Conservation (phyloP, 257 asterid species). For the Leptodermis oblonga region DNA sequence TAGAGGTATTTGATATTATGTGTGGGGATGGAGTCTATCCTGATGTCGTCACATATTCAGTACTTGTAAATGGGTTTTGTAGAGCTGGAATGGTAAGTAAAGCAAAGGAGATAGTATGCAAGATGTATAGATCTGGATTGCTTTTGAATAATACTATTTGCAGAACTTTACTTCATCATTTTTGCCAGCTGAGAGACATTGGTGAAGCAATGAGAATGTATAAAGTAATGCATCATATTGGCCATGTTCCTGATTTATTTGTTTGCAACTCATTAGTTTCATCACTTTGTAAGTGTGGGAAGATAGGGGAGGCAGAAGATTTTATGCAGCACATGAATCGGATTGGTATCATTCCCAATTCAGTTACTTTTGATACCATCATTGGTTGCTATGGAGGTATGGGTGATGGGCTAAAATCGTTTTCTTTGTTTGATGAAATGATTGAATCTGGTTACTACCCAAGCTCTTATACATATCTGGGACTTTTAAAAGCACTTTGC, state of each 20-base stretch:
- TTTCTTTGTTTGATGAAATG: slow-evolving; percentile 59
- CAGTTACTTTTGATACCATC: slow-evolving; percentile 54
- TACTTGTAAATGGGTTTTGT: slow-evolving; percentile 74
- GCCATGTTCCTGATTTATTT: slow-evolving; percentile 41
- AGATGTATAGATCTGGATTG: slow-evolving; percentile 50
- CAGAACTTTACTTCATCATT: slow-evolving; percentile 57
- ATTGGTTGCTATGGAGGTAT: slow-evolving; percentile 48
- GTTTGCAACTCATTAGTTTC: slow-evolving; percentile 58
- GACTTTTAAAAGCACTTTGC: slow-evolving; percentile 69
- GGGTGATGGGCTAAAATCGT: slow-evolving; percentile 64
- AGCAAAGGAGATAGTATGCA: slow-evolving; percentile 64
- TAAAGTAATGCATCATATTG: slow-evolving; percentile 47
- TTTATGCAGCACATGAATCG: slow-evolving; percentile 54
- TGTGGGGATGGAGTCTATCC: slow-evolving; percentile 39
- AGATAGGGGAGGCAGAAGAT: slow-evolving; percentile 57
- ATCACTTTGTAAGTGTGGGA: slow-evolving; percentile 56
- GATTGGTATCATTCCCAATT: slow-evolving; percentile 49
- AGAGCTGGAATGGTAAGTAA: slow-evolving; percentile 48
- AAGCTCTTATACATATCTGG: slow-evolving; percentile 55
- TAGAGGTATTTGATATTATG: slow-evolving; percentile 50
- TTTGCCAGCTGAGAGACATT: slow-evolving; percentile 54
- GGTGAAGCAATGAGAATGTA: slow-evolving; percentile 49
- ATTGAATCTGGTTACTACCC: slow-evolving; percentile 57
- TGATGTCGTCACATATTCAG: slow-evolving; percentile 71
- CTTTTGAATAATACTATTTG: slow-evolving; percentile 46